Evolutionary conservation across 2,329 filamentous ascomycete species (phyloP).

Genomic region (Aschersonia sp.): DNA sequence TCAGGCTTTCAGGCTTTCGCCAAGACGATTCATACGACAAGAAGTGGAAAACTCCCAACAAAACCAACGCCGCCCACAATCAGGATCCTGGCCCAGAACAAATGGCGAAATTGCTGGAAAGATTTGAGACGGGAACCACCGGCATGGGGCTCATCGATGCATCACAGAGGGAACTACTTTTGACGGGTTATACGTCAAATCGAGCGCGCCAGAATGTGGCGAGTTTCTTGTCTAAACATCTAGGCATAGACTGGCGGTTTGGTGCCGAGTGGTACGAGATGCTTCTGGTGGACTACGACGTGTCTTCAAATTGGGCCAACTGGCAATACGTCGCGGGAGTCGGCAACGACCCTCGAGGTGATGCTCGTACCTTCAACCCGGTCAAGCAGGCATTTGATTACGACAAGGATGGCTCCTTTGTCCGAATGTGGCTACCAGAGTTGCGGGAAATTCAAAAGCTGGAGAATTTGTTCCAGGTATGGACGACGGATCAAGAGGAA

Average conservation of each 20-base stretch:
- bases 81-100: conserved; percentile 27
- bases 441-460: conserved; percentile 36
- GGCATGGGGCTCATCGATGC: conserved; percentile 69
- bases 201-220: conserved; percentile 65
- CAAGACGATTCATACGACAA: conserved; percentile 23
- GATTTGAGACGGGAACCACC: conserved; percentile 53
- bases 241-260: conserved; percentile 64
- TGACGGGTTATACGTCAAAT: conserved; percentile 68
- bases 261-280: conserved; percentile 76
- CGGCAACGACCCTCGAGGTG: conserved; percentile 61
- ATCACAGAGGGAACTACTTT: conserved; percentile 56
- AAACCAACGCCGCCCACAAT: conserved; percentile 13
- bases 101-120: conserved; percentile 32
- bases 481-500: conserved; percentile 45
- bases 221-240: conserved; percentile 57
- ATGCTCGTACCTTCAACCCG: conserved; percentile 64
- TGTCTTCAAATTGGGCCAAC: conserved; percentile 65
- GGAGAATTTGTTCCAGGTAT: conserved; percentile 54
- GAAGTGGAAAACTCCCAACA: conserved; percentile 33
- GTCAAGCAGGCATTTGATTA: conserved; percentile 72
- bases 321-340: conserved; percentile 75
- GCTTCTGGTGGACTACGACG: conserved; percentile 61
- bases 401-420: conserved; percentile 53
- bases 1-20: conserved; percentile 49
- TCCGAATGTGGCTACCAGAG: conserved; percentile 61